A percentile compares a stretch with the other conserved stretches of the same genome.
Conservation (phyloP, 75 land plant species). For the Larix kaempferi region DNA sequence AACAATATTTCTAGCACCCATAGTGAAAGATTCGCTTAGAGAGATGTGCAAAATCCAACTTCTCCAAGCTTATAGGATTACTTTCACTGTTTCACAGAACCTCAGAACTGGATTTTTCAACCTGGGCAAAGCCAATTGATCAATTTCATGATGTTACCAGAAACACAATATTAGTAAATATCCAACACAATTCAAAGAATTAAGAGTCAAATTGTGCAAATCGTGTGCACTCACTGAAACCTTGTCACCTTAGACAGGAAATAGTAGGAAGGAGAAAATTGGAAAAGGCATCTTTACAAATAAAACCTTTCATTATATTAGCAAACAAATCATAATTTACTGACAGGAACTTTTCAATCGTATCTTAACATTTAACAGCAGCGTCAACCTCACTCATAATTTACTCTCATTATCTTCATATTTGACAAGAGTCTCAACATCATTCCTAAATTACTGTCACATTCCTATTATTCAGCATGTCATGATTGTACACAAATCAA, state of each 20-base stretch:
- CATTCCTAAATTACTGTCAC: background rate
- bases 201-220: too few relatives aligned
- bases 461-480: background rate
- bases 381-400: background rate
- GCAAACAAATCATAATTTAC: background rate
- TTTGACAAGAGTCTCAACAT: background rate
- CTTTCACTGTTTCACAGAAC: background rate
- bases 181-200: too few relatives aligned
- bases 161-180: background rate
- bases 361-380: background rate
- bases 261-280: too few relatives aligned
- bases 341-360: background rate
- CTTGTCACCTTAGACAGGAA: too few relatives aligned
- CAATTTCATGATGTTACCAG: background rate
- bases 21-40: too few relatives aligned
- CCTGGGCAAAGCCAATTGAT: background rate
- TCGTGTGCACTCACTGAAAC: too few relatives aligned
- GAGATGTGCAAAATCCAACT: background rate
- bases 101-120: background rate
- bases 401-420: background rate
- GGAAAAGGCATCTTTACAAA: background rate
- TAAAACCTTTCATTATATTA: background rate
- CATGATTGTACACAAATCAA: background rate
- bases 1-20: conserved; percentile 7
- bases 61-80: background rate